Evolutionary conservation across 306 rosid genomes (phyloP), one percentile per base, ranked within the genome.

Genomic region (Parietaria judaica): DNA sequence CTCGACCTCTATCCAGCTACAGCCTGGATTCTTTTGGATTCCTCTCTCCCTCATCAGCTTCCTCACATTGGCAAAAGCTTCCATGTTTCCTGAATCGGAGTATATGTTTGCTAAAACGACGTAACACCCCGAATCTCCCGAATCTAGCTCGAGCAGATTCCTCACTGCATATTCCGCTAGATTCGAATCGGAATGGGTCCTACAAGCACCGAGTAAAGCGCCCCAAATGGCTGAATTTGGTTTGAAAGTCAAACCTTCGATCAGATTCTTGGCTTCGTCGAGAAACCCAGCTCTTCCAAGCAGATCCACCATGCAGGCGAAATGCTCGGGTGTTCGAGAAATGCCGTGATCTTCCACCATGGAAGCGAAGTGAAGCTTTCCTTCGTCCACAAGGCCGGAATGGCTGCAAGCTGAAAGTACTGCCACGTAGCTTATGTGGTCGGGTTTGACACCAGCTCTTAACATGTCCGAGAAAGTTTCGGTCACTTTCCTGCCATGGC

Each of bases 401-500:
- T 82, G 88, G 59, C 85, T 79, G 73, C 92, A 85, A 49, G 88
- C 92, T 9, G 92, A 85, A 56, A 85, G 78, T 68, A 85, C 84
- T 64, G 82, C 69, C 62, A 79, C 71, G 44, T 62, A 85, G 74
- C 88, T 85, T 70, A 85, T 73, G 66, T 79, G 85, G 69, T 85
- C 80, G 37, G 88, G 88, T 54, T 44, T 62, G 74, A 79, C 74
- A 12, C 61, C 72, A 16, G 39, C 55, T 57, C 65, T 72, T 71
- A 79, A 63, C 86, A 85, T 82, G 54, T 73, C 72, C 71, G 72
- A 77, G 66, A 85, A 85, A 56, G 70, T 69, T 60, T 81, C 79
- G 36, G 77, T 77, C 14, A 73, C 84, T 78, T 79, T 75, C 74
- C 58, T 60, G 46, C 92, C 92, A 16, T 77, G 70, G 68, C 92